Percentiles rank a stretch among this genome's conserved stretches.
Conservation (phyloP, 306 rosid species). For the Lathyrus sativus region DNA sequence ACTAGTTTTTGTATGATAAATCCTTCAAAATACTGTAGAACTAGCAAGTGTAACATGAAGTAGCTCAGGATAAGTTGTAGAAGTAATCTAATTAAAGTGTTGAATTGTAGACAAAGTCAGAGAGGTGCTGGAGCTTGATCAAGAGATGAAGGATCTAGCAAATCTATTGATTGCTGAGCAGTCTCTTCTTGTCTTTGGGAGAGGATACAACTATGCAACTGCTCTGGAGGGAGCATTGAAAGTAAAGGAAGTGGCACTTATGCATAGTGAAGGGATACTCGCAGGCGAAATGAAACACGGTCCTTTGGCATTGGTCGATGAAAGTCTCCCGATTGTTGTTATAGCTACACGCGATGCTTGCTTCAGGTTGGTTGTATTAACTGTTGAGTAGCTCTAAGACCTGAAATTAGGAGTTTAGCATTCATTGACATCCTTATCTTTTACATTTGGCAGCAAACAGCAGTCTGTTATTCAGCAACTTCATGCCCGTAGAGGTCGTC, state of each 20-base stretch:
- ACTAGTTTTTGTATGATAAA: conserved; percentile 11
- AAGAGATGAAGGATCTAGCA: conserved; percentile 90
- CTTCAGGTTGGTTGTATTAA: conserved; percentile 74
- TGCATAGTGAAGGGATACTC: conserved; percentile 99
- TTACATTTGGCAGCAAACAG: conserved; percentile 79
- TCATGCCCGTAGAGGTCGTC: conserved; percentile 95
- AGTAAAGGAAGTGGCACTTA: conserved; percentile 97
- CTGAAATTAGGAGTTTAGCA: conserved; percentile 35
- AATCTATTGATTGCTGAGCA: conserved; percentile 82
- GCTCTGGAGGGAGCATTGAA: conserved; percentile 98
- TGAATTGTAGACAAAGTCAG: conserved; percentile 74
- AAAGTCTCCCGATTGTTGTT: conserved; percentile 85
- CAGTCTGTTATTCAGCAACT: conserved; percentile 99
- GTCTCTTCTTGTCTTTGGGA: conserved; percentile 96
- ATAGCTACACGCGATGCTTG: conserved; percentile 92
- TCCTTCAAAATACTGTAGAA: conserved; percentile 30
- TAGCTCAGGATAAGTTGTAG: conserved; percentile 11
- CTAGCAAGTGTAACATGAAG: conserved; percentile 35
- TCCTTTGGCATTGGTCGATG: conserved; percentile 95
- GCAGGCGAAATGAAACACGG: conserved; percentile 99
- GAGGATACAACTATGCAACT: conserved; percentile 94
- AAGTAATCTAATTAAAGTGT: conserved; percentile 31
- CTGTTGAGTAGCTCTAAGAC: conserved; percentile 20
- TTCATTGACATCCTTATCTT: conserved; percentile 9
- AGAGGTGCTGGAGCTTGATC: conserved; percentile 87